Evolutionary conservation across 352 stramenopile species (phyloP).

Genomic region (Pilasporangium apinafurcum): DNA sequence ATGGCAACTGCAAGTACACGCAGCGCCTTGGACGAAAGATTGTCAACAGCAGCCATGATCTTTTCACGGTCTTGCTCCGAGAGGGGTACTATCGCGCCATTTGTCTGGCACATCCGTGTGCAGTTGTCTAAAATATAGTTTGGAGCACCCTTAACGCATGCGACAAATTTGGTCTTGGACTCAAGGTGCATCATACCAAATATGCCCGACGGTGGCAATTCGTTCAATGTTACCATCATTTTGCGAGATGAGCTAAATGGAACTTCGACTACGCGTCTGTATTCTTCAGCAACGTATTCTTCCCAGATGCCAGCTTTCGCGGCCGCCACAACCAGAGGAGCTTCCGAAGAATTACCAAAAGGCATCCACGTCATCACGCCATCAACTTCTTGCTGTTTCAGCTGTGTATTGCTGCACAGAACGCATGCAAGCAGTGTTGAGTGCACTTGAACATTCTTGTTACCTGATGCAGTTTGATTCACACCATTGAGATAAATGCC

Average conservation of each 20-base stretch:
- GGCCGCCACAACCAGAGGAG: slow-evolving; percentile 30
- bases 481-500: slow-evolving; percentile 12
- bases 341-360: slow-evolving; percentile 34
- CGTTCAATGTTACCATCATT: slow-evolving; percentile 64
- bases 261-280: slow-evolving; percentile 68
- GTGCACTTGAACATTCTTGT: slow-evolving; percentile 19
- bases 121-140: slow-evolving; percentile 37
- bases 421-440: slow-evolving; percentile 23
- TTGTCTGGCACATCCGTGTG: slow-evolving; percentile 15
- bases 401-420: slow-evolving; percentile 38
- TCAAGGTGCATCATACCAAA: slow-evolving; percentile 13
- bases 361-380: slow-evolving; percentile 13
- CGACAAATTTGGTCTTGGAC: slow-evolving; percentile 11
- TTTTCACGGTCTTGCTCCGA: slow-evolving; percentile 7
- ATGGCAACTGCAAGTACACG: slow-evolving; percentile 76
- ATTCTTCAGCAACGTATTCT: slow-evolving; percentile 14
- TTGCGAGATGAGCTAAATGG: slow-evolving; percentile 92
- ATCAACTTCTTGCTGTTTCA: slow-evolving; percentile 16
- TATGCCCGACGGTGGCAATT: neutral
- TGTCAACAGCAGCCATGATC: slow-evolving; percentile 23
- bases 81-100: slow-evolving; percentile 16
- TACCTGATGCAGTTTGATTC: slow-evolving; percentile 5
- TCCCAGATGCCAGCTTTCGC: slow-evolving; percentile 30
- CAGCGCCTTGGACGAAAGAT: slow-evolving; percentile 29
- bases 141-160: slow-evolving; percentile 28